phyloP scores from a whole-genome alignment of 805 yeast genomes.

The Wickerhamomyces pijperi region DNA sequence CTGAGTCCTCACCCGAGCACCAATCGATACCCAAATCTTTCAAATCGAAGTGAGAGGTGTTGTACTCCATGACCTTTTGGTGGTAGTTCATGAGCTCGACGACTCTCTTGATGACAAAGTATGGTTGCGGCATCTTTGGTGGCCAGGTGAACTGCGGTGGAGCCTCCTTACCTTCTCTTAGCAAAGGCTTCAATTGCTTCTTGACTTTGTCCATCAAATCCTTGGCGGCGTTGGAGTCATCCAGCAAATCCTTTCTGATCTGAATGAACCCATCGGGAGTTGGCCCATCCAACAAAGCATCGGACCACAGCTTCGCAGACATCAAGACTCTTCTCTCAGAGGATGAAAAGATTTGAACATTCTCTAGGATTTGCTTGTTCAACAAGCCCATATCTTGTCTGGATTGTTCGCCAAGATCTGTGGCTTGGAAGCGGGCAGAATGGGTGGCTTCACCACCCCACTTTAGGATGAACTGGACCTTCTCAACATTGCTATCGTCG shows the following conservation, averaged over 20 bases:
- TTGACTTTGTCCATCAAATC: constrained; percentile 96
- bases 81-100: constrained; percentile 94
- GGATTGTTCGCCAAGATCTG: constrained; percentile 90
- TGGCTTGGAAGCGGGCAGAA: constrained; percentile 88
- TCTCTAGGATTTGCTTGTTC: constrained; percentile 74
- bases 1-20: constrained; percentile 97
- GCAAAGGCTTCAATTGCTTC: constrained; percentile 86
- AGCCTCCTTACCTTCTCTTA: constrained; percentile 92
- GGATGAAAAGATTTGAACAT: constrained; percentile 79
- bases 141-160: constrained; percentile 99
- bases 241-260: constrained; percentile 81
- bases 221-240: constrained; percentile 96
- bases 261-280: constrained; percentile 70
- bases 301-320: constrained; percentile 80
- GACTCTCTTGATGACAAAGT: constrained; percentile 83
- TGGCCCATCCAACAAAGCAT: constrained; percentile 51
- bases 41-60: constrained; percentile 43
- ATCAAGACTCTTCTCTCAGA: constrained; percentile 93
- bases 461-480: constrained; percentile 88
- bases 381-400: constrained; percentile 83
- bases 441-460: constrained; percentile 99
- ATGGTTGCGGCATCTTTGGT: constrained; percentile 95
- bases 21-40: constrained; percentile 65
- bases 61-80: constrained; percentile 69
- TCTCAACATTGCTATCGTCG: constrained; percentile 66